phyloP scores from a whole-genome alignment of 164 flowering plant species.

The Aristolochia contorta region DNA sequence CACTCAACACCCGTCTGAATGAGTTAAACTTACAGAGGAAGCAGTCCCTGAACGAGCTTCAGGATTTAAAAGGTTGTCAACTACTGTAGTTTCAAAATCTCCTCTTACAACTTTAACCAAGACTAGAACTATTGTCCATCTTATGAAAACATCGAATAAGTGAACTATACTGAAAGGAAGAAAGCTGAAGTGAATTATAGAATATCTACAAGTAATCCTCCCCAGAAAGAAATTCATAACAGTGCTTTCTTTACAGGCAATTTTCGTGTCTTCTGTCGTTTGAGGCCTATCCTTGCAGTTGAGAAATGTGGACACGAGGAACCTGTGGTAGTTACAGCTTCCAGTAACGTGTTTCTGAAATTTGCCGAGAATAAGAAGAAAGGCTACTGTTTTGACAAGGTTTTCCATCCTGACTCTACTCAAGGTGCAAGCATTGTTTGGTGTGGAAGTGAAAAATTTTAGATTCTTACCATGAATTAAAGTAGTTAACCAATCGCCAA shows the following conservation, averaged over 20 bases:
- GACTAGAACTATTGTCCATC: background rate
- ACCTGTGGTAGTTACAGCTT: constrained; percentile 29
- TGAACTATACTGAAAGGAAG: background rate
- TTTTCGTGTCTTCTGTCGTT: constrained; percentile 52
- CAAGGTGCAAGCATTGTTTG: constrained; percentile 33
- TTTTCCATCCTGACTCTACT: constrained; percentile 43
- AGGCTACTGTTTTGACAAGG: constrained; percentile 43
- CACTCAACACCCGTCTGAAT: constrained; percentile 14
- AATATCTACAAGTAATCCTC: background rate
- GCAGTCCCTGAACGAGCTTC: constrained; percentile 32
- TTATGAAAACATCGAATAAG: background rate
- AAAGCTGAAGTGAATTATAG: background rate
- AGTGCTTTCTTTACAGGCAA: constrained; percentile 31
- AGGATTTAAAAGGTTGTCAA: constrained; percentile 47
- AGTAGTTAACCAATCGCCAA: background rate
- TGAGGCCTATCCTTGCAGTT: constrained; percentile 31
- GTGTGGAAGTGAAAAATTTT: background rate
- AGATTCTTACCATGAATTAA: background rate
- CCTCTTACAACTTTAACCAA: background rate
- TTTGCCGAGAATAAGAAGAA: constrained; percentile 30
- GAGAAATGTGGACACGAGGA: constrained; percentile 16
- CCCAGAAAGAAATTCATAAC: background rate
- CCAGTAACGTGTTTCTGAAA: constrained; percentile 27
- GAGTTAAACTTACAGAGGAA: constrained; percentile 33
- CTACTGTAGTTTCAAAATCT: background rate